Evolutionary conservation across 1,284 basidiomycete genomes (phyloP).

Genomic region (Sphaerobolus stellatus): DNA sequence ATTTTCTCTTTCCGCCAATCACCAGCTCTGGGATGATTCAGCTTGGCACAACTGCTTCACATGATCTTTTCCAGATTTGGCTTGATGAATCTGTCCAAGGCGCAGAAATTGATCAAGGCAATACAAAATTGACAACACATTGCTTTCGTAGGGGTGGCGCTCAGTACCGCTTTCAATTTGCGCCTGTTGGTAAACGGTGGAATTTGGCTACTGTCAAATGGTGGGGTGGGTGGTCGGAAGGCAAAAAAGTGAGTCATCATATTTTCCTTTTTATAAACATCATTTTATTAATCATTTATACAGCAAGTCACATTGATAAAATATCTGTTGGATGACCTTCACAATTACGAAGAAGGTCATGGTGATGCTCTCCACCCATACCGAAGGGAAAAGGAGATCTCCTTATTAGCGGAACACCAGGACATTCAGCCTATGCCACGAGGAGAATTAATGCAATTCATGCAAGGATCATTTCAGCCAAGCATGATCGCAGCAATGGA

Average conservation of each 20-base stretch:
- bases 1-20: conserved; percentile 38
- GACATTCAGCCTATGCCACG: background rate
- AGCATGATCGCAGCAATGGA: too few relatives aligned
- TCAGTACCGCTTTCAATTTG: conserved; percentile 40
- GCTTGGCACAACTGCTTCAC: conserved; percentile 21
- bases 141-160: conserved; percentile 35
- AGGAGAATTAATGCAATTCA: background rate
- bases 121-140: conserved; percentile 33
- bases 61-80: conserved; percentile 27
- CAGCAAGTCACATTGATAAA: background rate
- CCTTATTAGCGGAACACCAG: background rate
- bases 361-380: background rate
- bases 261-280: background rate
- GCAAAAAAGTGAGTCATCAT: background rate
- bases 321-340: background rate
- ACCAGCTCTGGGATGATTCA: conserved; percentile 27
- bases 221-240: conserved; percentile 39
- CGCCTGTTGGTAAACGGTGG: conserved; percentile 35
- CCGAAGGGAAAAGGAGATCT: background rate
- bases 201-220: conserved; percentile 32
- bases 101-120: conserved; percentile 19
- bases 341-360: background rate
- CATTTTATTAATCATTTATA: background rate
- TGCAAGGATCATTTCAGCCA: too few relatives aligned
- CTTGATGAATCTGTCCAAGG: conserved; percentile 24